Base-by-base conservation (phyloP, 768 basidiomycete genomes). In the Tylopilus subfusipes region DNA sequence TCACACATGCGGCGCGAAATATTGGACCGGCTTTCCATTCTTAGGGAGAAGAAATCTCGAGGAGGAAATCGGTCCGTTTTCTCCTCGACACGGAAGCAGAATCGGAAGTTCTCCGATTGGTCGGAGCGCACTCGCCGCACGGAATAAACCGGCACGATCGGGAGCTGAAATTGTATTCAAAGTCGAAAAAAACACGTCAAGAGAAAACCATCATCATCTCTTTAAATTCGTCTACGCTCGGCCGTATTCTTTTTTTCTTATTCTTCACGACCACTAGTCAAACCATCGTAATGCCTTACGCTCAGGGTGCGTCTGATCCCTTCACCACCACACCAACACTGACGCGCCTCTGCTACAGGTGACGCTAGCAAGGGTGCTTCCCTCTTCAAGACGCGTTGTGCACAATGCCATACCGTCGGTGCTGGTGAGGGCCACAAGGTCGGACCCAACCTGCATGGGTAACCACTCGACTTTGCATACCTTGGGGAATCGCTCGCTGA, bases 331-430 rank as follows among this genome's bases (percentile, higher is more conserved):
- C n/a, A 33, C 59, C 46, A n/a, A 40, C n/a, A 9, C 9, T 60
- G n/a, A 63, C 21, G n/a, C 54, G 10, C 10, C 1, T 11, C 1
- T 27, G 12, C 2, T 5, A 50, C 40, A 82, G 95, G 95, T 84
- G 91, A 97, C 78, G 73, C 88, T 67, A 65, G 66, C 53, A 97
- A 95, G 82, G 95, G 95, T 75, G 94, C 95, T 70, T 76, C 79
- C 68, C 88, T 97, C 72, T 98, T 98, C 88, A 96, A 94, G 80
- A 94, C 93, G 56, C 89, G 94, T 54, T 94, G 90, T 67, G 86
- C 88, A 39, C 93, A 97, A 71, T 98, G 95, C 76, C 95, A 98
- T 73, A 97, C 92, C 59, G 73, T 90, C 58, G 90, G 76, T 52
- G 77, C 81, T 63, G 85, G 86, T 52, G 91, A 85, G 65, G 78